Conservation (phyloP, 2,329 filamentous ascomycete genomes). For the Fusarium annulatum region DNA sequence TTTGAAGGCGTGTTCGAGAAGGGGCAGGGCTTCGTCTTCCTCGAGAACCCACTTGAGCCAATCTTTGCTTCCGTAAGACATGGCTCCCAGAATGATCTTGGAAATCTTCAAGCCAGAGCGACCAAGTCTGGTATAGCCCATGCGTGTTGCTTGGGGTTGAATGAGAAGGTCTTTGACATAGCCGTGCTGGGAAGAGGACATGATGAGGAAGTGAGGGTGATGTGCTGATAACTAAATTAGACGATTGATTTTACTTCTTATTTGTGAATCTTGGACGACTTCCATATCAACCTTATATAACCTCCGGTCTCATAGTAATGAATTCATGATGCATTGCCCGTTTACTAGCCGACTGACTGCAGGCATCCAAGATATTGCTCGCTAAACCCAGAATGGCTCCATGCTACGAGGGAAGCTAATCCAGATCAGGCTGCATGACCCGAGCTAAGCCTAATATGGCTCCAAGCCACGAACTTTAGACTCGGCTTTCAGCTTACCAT, state of each 20-base stretch:
- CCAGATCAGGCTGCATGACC: neutral
- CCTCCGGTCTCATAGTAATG: rapidly evolving
- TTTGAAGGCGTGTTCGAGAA: neutral
- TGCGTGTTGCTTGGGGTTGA: neutral
- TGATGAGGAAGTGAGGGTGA: neutral
- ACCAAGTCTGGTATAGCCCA: neutral
- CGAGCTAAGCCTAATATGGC: neutral
- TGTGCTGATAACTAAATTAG: rapidly evolving
- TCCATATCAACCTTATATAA: neutral
- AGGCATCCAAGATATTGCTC: rapidly evolving
- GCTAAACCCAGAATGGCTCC: neutral
- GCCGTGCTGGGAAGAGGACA: neutral
- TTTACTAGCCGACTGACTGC: neutral
- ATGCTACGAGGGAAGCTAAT: neutral
- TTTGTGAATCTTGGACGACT: rapidly evolving
- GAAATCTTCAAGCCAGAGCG: neutral
- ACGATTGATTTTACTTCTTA: rapidly evolving
- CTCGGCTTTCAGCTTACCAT: neutral
- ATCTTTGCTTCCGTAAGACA: neutral
- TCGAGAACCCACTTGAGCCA: neutral
- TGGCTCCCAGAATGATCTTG: neutral
- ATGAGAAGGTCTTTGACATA: neutral
- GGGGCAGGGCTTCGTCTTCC: neutral
- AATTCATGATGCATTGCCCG: rapidly evolving
- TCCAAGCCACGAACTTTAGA: neutral